phyloP scores from a whole-genome alignment of 306 rosid species.

The Herpetospermum pedunculosum region DNA sequence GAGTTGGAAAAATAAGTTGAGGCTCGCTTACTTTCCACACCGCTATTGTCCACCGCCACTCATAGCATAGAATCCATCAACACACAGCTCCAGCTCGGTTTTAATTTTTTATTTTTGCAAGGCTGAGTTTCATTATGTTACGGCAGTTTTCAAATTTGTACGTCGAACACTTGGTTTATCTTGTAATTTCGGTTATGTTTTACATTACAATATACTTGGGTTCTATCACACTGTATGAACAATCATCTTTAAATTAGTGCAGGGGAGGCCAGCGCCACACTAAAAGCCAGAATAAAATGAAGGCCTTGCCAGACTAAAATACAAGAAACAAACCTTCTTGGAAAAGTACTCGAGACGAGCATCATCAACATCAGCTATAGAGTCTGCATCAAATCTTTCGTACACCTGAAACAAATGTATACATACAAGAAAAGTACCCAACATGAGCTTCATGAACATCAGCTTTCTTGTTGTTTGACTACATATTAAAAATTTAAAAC shows the following conservation, averaged over 20 bases:
- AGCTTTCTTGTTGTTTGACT: neutral
- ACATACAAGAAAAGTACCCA: conserved; percentile 27
- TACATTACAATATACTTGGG: too few relatives aligned
- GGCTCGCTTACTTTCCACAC: too few relatives aligned
- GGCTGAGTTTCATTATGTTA: too few relatives aligned
- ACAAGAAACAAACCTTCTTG: conserved; percentile 39
- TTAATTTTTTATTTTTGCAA: too few relatives aligned
- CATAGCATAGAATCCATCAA: too few relatives aligned
- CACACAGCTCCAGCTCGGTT: too few relatives aligned
- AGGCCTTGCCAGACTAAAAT: neutral
- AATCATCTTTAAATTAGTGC: neutral
- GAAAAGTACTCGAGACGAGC: conserved; percentile 79
- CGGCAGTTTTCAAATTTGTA: too few relatives aligned
- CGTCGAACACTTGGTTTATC: too few relatives aligned
- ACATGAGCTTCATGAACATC: conserved; percentile 68
- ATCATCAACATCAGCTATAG: conserved; percentile 58
- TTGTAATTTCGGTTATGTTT: too few relatives aligned
- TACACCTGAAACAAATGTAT: conserved; percentile 38
- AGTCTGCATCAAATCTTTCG: conserved; percentile 51
- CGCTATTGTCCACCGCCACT: too few relatives aligned
- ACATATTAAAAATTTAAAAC: neutral
- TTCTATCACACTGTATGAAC: neutral
- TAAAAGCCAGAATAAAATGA: neutral
- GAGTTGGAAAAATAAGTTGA: too few relatives aligned
- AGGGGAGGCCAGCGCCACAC: neutral